Base-by-base conservation (phyloP, 768 basidiomycete species). In the Boletus barrowsii region DNA sequence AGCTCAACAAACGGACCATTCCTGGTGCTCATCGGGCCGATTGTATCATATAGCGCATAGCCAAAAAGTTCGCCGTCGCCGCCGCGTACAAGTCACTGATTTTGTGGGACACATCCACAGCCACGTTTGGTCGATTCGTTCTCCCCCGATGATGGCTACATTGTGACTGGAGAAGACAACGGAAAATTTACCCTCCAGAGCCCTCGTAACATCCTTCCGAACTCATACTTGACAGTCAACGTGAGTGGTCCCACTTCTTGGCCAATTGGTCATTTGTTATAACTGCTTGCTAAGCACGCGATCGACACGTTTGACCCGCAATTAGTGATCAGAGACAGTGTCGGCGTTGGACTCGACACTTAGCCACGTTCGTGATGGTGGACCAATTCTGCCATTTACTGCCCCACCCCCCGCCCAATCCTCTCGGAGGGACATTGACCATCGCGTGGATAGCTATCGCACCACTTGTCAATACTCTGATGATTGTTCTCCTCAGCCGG, bases 361-460 rank as follows among this genome's bases (percentile, higher is more conserved):
- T 11, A 32, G 22, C 26, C 44, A 0, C 48, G 40, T 41, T 37
- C 51, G 6, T 55, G 47, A n/a, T 37, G 53, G 7, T 29, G 32
- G 17, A 26, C 17, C 0, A 41, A 53, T 6, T 10, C 39, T 5
- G 9, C 5, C 7, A 47, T 22, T 50, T 4, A 13, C 33, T 18
- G 17, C 37, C n/a, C n/a, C 37, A 10, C 13, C 37, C 6, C 18
- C 47, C 32, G 5, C 24, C 68, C 67, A 53, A 35, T 26, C 54
- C 50, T 3, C 76, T 77, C 1, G 92, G 92, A 3, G 93, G 96
- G 77, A 84, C 85, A 29, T 83, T 79, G 67, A 94, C 92, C n/a
- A 39, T 87, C 15, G 80, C 88, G 42, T 75, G 95, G 60, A 98
- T 98, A 95, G 67, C 98, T 26, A 67, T 98, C 57, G 88, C 90